Conservation (phyloP, 2,329 filamentous ascomycete genomes). For the Fusarium chlamydosporum region DNA sequence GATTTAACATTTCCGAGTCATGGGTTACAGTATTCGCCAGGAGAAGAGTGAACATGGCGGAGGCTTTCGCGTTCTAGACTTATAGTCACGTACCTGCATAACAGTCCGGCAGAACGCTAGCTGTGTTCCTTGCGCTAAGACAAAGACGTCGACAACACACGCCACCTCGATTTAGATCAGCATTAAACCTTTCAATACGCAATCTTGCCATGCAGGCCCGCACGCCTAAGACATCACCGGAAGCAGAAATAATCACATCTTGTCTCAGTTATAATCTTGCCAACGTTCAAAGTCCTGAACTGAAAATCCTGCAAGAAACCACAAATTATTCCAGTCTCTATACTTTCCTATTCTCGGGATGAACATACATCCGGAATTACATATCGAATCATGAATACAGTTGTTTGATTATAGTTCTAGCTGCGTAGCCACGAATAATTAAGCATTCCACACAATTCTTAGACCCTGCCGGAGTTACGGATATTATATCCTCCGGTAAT, state of each 20-base stretch:
- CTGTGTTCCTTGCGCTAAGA: neutral
- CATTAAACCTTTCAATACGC: neutral
- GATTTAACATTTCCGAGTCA: neutral
- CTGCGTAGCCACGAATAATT: neutral
- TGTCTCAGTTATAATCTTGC: neutral
- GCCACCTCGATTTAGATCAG: neutral
- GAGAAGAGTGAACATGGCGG: neutral
- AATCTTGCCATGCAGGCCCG: neutral
- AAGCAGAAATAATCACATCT: neutral
- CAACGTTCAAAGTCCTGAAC: neutral
- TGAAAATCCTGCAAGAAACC: neutral
- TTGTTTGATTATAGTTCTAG: neutral
- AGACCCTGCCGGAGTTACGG: neutral
- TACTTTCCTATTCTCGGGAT: neutral
- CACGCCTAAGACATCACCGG: neutral
- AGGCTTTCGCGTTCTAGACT: neutral
- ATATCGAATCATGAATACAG: no score
- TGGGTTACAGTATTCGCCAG: neutral
- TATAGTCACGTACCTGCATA: neutral
- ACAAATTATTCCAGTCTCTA: neutral
- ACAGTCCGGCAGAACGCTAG: neutral
- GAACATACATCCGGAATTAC: no score
- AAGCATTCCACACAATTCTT: neutral
- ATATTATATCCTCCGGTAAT: neutral
- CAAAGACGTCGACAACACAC: neutral